phyloP scores from a whole-genome alignment of 345 rosid genomes.

The Citrus reticulata region DNA sequence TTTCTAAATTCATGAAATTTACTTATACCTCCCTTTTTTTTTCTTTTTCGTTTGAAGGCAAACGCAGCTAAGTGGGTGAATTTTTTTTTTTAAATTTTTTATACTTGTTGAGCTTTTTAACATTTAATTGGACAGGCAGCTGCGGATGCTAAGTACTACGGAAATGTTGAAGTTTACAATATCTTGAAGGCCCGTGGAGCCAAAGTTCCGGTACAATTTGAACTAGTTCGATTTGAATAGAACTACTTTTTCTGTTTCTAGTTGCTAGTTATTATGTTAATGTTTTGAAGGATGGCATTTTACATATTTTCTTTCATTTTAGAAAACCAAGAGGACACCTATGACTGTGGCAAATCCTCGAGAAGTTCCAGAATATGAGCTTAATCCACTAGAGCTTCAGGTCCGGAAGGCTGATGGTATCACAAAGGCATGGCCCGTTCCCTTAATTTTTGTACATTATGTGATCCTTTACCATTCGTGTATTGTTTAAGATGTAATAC shows the following conservation, averaged over 20 bases:
- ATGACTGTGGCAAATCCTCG: conserved; percentile 88
- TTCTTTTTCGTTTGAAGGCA: too few species aligned
- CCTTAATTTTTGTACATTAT: conserved; percentile 2
- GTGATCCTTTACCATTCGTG: not conserved
- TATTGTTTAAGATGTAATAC: too few species aligned
- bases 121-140: conserved; percentile 56
- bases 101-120: too few species aligned
- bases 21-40: too few species aligned
- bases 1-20: too few species aligned
- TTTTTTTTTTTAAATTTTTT: too few species aligned
- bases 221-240: not conserved
- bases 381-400: conserved; percentile 88
- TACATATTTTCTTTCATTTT: conserved; percentile 16
- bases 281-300: conserved; percentile 3
- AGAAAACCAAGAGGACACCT: conserved; percentile 95
- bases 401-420: conserved; percentile 82
- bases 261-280: not conserved
- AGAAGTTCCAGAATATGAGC: conserved; percentile 95
- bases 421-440: conserved; percentile 51
- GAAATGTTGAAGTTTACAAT: conserved; percentile 72
- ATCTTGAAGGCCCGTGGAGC: conserved; percentile 93
- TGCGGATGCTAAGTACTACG: conserved; percentile 88
- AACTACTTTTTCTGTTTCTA: not conserved
- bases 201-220: conserved; percentile 58
- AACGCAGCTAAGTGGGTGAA: too few species aligned